Conservation (phyloP, 345 rosid genomes). For the Citrus hindsii region DNA sequence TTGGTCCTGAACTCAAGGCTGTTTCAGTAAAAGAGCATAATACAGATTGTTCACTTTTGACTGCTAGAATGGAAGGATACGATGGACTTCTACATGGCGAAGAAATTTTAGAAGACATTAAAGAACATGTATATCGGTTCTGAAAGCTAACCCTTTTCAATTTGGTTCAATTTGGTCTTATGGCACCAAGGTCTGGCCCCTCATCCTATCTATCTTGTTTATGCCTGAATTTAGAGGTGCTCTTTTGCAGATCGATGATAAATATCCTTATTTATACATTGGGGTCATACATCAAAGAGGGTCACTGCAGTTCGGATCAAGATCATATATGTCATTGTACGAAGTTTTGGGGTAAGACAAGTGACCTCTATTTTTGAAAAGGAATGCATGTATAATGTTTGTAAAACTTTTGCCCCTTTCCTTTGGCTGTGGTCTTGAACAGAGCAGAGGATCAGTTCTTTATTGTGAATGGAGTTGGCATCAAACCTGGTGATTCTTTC, state of each 20-base stretch:
- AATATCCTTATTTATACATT: background rate
- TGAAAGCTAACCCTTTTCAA: background rate
- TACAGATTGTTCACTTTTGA: conserved; percentile 24
- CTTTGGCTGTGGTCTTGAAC: background rate
- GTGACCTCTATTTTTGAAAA: background rate
- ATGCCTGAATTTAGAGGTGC: background rate
- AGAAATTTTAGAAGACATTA: conserved; percentile 24
- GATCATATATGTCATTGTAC: background rate
- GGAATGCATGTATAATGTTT: too few species aligned
- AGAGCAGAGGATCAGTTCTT: conserved; percentile 18
- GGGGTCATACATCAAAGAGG: conserved; percentile 7
- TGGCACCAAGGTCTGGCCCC: background rate
- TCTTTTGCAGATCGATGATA: conserved; percentile 1
- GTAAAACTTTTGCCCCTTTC: too few species aligned
- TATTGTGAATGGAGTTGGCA: conserved; percentile 23
- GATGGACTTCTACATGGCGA: conserved; percentile 14
- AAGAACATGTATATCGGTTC: background rate
- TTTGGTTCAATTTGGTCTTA: background rate
- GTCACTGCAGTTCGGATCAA: background rate
- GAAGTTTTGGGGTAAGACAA: conserved; percentile 25
- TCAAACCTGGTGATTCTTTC: conserved; percentile 32
- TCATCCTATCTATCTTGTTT: too few species aligned
- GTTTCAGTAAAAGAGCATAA: conserved; percentile 17
- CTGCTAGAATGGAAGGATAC: conserved; percentile 23
- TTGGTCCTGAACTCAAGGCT: conserved; percentile 39